Evolutionary conservation across 495 filamentous ascomycete genomes (phyloP).

Genomic region (Chaetomidium leptoderma): DNA sequence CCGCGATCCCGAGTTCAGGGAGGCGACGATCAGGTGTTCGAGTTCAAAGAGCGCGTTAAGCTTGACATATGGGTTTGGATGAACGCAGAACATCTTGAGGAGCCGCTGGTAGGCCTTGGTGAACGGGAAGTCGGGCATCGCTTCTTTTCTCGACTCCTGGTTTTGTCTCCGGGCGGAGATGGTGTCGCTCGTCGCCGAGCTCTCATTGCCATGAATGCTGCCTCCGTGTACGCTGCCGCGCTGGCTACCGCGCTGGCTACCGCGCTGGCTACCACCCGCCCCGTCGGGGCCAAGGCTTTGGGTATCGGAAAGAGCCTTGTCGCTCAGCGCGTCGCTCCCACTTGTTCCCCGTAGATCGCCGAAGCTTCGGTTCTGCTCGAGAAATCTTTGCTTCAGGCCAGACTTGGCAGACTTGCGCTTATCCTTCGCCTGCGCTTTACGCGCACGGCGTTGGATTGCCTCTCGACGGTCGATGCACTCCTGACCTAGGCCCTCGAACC

Average conservation of each 20-base stretch:
- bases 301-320: slow-evolving; percentile 29
- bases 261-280: slow-evolving; percentile 29
- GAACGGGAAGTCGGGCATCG: slow-evolving; percentile 62
- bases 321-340: slow-evolving; percentile 32
- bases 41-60: slow-evolving; percentile 80
- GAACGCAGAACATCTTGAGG: slow-evolving; percentile 80
- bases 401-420: slow-evolving; percentile 42
- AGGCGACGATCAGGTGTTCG: slow-evolving; percentile 74
- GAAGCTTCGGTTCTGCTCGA: slow-evolving; percentile 58
- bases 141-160: slow-evolving; percentile 36
- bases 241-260: slow-evolving; percentile 19
- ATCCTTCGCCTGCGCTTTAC: slow-evolving; percentile 39
- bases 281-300: slow-evolving; percentile 30
- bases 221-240: slow-evolving; percentile 30
- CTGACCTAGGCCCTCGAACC: slow-evolving; percentile 76
- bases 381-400: slow-evolving; percentile 43
- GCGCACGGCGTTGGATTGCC: slow-evolving; percentile 50
- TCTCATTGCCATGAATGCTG: slow-evolving; percentile 38
- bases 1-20: slow-evolving; percentile 51
- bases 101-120: slow-evolving; percentile 71
- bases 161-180: slow-evolving; percentile 32
- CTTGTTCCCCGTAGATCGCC: slow-evolving; percentile 45
- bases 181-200: slow-evolving; percentile 41
- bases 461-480: slow-evolving; percentile 74
- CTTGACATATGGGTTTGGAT: slow-evolving; percentile 83